These are phyloP conservation scores for Blepharisma stoltei DNA, from an alignment of 73 alveolate species.

Conservation along the genomic window DNA sequence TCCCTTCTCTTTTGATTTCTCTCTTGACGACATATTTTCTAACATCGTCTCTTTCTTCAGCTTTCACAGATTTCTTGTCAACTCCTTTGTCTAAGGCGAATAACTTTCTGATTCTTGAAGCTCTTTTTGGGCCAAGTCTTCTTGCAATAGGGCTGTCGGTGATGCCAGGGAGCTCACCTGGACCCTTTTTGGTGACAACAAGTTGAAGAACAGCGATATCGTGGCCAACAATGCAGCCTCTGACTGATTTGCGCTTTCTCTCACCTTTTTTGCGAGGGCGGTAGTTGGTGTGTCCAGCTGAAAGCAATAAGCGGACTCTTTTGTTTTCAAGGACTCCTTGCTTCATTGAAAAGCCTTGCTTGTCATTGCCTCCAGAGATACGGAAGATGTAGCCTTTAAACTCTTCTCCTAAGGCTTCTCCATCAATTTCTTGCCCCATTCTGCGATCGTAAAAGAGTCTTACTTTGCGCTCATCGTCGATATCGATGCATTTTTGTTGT, in stretches of 20 bases:
- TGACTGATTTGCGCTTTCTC: conserved; percentile 70
- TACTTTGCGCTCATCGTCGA: conserved; percentile 69
- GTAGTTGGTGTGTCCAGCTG: conserved; percentile 68
- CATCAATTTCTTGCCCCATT: conserved; percentile 75
- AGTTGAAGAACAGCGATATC: conserved; percentile 56
- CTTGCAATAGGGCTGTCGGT: conserved; percentile 54
- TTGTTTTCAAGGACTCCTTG: conserved; percentile 77
- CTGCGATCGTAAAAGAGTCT: conserved; percentile 56
- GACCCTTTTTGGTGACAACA: conserved; percentile 85
- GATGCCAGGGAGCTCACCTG: conserved; percentile 65
- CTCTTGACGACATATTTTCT: conserved; percentile 43
- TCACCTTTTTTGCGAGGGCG: conserved; percentile 68
- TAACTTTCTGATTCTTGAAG: conserved; percentile 53
- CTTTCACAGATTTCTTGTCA: conserved; percentile 40
- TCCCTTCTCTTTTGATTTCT: conserved; percentile 51
- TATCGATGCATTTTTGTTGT: conserved; percentile 60
- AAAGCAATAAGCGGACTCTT: conserved; percentile 69
- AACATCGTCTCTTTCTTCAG: conserved; percentile 49
- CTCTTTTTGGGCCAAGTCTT: conserved; percentile 64
- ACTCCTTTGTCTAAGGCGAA: conserved; percentile 42
- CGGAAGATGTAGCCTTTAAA: conserved; percentile 84
- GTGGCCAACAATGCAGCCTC: conserved; percentile 79
- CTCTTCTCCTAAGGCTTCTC: conserved; percentile 73
- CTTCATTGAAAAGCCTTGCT: conserved; percentile 94
- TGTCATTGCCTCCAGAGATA: conserved; percentile 88